Conservation (phyloP, 768 basidiomycete species). For the Phaffia tasmanica region DNA sequence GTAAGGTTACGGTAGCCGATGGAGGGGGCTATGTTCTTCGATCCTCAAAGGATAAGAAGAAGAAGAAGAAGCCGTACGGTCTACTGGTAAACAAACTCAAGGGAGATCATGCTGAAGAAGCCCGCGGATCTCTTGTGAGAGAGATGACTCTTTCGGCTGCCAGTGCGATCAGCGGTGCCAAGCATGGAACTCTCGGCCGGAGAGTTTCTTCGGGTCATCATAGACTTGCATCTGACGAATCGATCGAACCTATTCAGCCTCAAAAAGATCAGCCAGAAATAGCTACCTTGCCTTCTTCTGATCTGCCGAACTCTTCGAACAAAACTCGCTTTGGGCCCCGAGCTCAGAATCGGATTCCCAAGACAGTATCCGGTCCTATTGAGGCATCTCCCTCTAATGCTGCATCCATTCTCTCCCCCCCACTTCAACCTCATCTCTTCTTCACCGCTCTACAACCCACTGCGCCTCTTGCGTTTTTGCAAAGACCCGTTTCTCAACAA, state of each 20-base stretch:
- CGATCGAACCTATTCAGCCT: not conserved
- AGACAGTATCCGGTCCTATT: not conserved
- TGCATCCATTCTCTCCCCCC: slow-evolving; percentile 10
- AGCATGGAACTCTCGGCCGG: not conserved
- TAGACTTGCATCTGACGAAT: not conserved
- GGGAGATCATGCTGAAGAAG: not conserved
- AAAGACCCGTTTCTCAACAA: no score
- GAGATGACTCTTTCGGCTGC: no score
- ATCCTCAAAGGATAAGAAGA: not conserved
- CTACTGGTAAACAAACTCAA: not conserved
- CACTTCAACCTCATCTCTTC: slow-evolving; percentile 9
- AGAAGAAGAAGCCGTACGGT: not conserved
- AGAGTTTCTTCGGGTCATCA: not conserved
- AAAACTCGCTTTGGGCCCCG: not conserved
- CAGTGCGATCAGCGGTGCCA: no score
- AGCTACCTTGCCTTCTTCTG: not conserved
- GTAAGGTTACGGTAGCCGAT: not conserved
- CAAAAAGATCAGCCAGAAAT: not conserved
- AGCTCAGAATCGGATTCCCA: not conserved
- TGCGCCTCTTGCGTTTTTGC: not conserved
- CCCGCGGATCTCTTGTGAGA: not conserved
- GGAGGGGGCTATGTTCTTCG: slow-evolving; percentile 9
- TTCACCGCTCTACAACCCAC: not conserved
- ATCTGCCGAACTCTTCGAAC: not conserved
- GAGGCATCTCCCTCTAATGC: slow-evolving; percentile 4